A percentile compares a stretch with the other conserved stretches of the same genome.
phyloP scores from a whole-genome alignment of 108 stramenopile species.

The Conticribra guillardii region DNA sequence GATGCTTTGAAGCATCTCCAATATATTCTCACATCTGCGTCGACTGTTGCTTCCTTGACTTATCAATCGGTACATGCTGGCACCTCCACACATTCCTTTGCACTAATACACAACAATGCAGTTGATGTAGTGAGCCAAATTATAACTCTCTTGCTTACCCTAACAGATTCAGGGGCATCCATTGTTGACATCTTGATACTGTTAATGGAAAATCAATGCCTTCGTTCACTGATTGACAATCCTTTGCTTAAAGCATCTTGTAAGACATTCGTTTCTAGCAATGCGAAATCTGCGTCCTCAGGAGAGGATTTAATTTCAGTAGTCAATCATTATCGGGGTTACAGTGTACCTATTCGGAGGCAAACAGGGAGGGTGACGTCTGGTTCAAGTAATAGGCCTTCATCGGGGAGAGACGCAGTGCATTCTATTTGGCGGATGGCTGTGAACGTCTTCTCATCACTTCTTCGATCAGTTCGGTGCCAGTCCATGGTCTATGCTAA shows the following conservation, averaged over 20 bases:
- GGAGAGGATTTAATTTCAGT: constrained; percentile 2
- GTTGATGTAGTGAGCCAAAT: constrained; percentile 30
- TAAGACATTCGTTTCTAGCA: constrained; percentile 13
- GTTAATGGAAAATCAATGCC: constrained; percentile 27
- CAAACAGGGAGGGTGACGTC: constrained; percentile 3
- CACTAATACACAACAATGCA: constrained; percentile 34
- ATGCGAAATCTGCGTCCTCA: neutral
- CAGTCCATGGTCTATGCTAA: constrained; percentile 24
- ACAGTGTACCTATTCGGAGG: constrained; percentile 3
- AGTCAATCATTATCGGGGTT: constrained; percentile 30
- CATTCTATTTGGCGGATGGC: constrained; percentile 42
- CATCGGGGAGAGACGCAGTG: constrained; percentile 29
- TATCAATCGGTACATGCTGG: constrained; percentile 24
- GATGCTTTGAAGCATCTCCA: constrained; percentile 24
- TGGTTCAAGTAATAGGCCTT: neutral
- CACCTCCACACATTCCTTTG: constrained; percentile 19
- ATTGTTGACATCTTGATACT: constrained; percentile 28
- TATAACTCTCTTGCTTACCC: constrained; percentile 17
- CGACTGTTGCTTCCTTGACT: constrained; percentile 42
- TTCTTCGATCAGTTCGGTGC: constrained; percentile 30
- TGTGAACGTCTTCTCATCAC: constrained; percentile 30
- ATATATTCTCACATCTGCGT: constrained; percentile 26
- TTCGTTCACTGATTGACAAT: constrained; percentile 36
- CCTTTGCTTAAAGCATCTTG: constrained; percentile 27
- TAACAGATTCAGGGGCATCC: constrained; percentile 35